phyloP scores from a whole-genome alignment of 192 early-diverging fungal genomes.

The Obelidium mucronatum region DNA sequence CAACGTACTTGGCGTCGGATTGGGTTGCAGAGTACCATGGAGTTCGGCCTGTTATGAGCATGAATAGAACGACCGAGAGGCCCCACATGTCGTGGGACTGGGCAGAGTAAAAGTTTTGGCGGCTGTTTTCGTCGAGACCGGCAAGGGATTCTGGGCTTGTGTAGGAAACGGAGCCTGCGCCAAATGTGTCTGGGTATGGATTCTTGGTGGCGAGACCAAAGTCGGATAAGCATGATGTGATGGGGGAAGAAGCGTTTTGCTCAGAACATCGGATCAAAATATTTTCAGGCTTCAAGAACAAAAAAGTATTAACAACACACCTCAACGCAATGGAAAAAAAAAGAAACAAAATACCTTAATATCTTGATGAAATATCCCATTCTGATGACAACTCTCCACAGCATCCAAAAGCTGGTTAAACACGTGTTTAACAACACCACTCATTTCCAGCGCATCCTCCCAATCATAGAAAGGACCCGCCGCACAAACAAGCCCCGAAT shows the following conservation, averaged over 20 bases:
- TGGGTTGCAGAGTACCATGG: slow-evolving; percentile 65
- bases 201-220: slow-evolving; percentile 93
- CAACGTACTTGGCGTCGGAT: slow-evolving; percentile 76
- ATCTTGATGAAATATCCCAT: slow-evolving; percentile 90
- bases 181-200: slow-evolving; percentile 75
- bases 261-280: slow-evolving; percentile 48
- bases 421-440: slow-evolving; percentile 39
- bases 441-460: slow-evolving; percentile 30
- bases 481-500: not conserved
- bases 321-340: not conserved
- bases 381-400: slow-evolving; percentile 72
- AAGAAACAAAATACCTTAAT: slow-evolving; percentile 61
- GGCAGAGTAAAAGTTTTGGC: slow-evolving; percentile 52
- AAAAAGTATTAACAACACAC: not conserved
- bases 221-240: slow-evolving; percentile 77
- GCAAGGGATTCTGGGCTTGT: slow-evolving; percentile 78
- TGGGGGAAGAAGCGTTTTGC: not conserved
- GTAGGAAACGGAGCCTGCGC: slow-evolving; percentile 88
- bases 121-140: slow-evolving; percentile 42
- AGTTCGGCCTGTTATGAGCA: slow-evolving; percentile 78
- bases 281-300: slow-evolving; percentile 72
- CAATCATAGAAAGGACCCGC: slow-evolving; percentile 22
- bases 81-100: slow-evolving; percentile 79
- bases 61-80: slow-evolving; percentile 77
- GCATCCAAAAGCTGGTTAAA: slow-evolving; percentile 82